phyloP scores from a whole-genome alignment of 129 eudicot species.

The Mikania micrantha region DNA sequence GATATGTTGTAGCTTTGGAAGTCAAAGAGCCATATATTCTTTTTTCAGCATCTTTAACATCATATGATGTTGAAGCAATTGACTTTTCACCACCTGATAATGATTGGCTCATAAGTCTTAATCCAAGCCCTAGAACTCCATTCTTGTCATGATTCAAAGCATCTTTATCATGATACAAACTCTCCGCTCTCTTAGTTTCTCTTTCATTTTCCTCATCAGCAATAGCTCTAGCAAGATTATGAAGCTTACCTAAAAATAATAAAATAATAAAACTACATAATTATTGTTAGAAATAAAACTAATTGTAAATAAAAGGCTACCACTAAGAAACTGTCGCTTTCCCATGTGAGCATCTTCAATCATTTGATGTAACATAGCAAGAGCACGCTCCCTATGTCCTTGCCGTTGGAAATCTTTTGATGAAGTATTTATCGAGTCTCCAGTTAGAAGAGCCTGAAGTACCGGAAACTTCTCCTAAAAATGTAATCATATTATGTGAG shows the following conservation, averaged over 20 bases:
- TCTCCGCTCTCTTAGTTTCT: conserved; percentile 42
- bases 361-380: conserved; percentile 93
- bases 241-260: conserved; percentile 72
- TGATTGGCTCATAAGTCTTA: conserved; percentile 49
- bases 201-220: conserved; percentile 89
- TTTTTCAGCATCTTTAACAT: conserved; percentile 74
- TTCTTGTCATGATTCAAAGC: conserved; percentile 37
- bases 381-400: conserved; percentile 95
- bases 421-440: conserved; percentile 44
- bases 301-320: conserved; percentile 24
- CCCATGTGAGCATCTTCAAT: conserved; percentile 99
- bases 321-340: conserved; percentile 93
- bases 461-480: conserved; percentile 69
- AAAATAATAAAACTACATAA: not conserved
- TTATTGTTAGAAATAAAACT: not conserved
- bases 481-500: not conserved
- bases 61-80: conserved; percentile 41
- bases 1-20: conserved; percentile 69
- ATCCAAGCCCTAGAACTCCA: conserved; percentile 83
- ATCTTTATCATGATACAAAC: conserved; percentile 43
- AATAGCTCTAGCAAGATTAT: conserved; percentile 96
- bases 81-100: conserved; percentile 43
- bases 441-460: conserved; percentile 79
- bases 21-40: conserved; percentile 66
- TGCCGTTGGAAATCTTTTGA: conserved; percentile 61